These are phyloP conservation scores for Boletus semigastroideus DNA, from an alignment of 1,284 basidiomycete genomes.

Conservation along the genomic window DNA sequence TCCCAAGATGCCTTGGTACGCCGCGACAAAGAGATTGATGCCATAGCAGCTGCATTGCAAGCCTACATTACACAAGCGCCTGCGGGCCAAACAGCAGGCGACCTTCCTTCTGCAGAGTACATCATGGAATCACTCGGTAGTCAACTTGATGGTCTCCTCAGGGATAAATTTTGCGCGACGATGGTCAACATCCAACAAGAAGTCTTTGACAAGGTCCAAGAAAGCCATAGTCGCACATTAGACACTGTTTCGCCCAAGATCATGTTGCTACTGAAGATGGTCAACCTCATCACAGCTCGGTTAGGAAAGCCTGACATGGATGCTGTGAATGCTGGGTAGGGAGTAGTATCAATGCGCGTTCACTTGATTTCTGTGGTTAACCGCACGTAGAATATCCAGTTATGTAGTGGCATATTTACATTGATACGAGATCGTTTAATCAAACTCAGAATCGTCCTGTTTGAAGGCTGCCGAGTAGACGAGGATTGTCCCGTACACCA, in stretches of 20 bases:
- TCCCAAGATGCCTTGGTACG: constrained; percentile 15
- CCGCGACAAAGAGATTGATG: constrained; percentile 34
- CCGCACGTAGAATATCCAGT: constrained; percentile 9
- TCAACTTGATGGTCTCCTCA: constrained; percentile 39
- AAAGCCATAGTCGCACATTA: constrained; percentile 39
- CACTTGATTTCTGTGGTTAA: background rate
- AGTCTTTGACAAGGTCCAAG: constrained; percentile 38
- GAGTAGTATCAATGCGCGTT: background rate
- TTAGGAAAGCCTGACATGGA: constrained; percentile 30
- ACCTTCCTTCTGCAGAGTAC: constrained; percentile 40
- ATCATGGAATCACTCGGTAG: constrained; percentile 43
- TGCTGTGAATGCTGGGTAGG: constrained; percentile 6
- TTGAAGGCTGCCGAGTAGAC: constrained; percentile 85
- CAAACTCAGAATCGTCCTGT: constrained; percentile 74
- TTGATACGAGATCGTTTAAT: constrained; percentile 35
- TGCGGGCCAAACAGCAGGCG: constrained; percentile 22
- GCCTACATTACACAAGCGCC: constrained; percentile 38
- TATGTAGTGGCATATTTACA: constrained; percentile 18
- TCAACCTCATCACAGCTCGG: constrained; percentile 28
- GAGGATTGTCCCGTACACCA: constrained; percentile 94
- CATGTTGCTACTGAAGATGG: constrained; percentile 27
- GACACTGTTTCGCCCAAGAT: constrained; percentile 42
- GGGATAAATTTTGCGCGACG: constrained; percentile 37
- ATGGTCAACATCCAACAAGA: constrained; percentile 38
- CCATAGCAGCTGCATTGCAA: constrained; percentile 42